phyloP scores from a whole-genome alignment of 1,284 basidiomycete genomes.

The Spongiforma sp. region DNA sequence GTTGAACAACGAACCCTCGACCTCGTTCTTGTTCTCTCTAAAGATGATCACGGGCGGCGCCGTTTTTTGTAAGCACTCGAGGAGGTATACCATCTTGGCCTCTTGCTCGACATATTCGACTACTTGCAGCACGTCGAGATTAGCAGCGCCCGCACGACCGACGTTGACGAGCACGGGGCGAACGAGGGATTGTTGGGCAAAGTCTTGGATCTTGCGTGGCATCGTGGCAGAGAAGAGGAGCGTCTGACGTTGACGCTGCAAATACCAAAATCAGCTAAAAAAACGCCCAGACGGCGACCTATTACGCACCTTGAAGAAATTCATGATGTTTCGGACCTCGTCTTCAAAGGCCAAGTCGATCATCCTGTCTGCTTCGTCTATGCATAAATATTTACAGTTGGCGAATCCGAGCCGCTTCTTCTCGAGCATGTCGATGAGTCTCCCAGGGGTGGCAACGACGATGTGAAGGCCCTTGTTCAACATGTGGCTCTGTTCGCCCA shows the following conservation, averaged over 20 bases:
- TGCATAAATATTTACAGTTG: slow-evolving; percentile 93
- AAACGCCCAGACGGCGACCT: slow-evolving; percentile 19
- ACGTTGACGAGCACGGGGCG: slow-evolving; percentile 97
- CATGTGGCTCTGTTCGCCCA: slow-evolving; percentile 94
- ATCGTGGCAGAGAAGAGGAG: slow-evolving; percentile 98
- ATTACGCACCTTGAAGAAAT: slow-evolving; percentile 86
- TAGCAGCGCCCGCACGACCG: slow-evolving; percentile 97
- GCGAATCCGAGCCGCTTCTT: slow-evolving; percentile 93
- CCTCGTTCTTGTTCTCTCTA: slow-evolving; percentile 99
- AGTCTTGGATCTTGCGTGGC: slow-evolving; percentile 99
- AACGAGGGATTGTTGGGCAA: slow-evolving; percentile 95
- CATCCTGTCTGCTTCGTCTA: slow-evolving; percentile 99
- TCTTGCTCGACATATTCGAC: slow-evolving; percentile 99
- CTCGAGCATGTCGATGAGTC: slow-evolving; percentile 97
- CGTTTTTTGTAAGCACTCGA: slow-evolving; percentile 98
- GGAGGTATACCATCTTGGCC: slow-evolving; percentile 98
- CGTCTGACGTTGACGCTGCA: slow-evolving; percentile 90
- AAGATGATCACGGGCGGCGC: slow-evolving; percentile 98
- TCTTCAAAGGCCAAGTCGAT: slow-evolving; percentile 99
- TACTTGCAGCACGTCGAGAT: slow-evolving; percentile 95
- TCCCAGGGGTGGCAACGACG: slow-evolving; percentile 95
- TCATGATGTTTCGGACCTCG: too few species aligned
- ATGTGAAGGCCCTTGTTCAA: too few species aligned
- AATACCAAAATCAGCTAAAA: neutral
- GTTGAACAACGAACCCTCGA: too few species aligned